These are phyloP conservation scores for Curvularia verruculosa DNA, from an alignment of 2,329 filamentous ascomycete species.

Conservation along the genomic window DNA sequence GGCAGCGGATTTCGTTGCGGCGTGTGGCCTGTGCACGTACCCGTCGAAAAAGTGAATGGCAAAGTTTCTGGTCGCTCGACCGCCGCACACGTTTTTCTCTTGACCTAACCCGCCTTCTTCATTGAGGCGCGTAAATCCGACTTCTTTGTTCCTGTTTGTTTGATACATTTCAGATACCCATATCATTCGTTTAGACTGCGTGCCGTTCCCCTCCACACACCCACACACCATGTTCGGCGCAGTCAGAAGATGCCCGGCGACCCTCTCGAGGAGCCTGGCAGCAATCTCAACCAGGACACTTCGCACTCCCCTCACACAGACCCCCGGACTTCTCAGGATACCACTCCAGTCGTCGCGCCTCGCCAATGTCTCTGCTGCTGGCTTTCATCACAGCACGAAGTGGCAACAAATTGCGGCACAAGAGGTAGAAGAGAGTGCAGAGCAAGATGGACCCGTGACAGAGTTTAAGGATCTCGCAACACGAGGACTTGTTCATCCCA, in stretches of 20 bases:
- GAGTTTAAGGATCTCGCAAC: slow-evolving; percentile 53
- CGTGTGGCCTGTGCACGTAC: slow-evolving; percentile 24
- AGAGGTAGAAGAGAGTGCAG: slow-evolving; percentile 22
- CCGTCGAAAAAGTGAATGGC: slow-evolving; percentile 35
- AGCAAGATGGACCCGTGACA: slow-evolving; percentile 44
- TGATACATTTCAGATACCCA: slow-evolving; percentile 17
- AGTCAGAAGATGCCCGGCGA: slow-evolving; percentile 50
- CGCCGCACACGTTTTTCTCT: slow-evolving; percentile 19
- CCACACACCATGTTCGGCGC: slow-evolving; percentile 52
- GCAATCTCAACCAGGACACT: slow-evolving; percentile 35
- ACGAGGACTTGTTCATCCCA: slow-evolving; percentile 63
- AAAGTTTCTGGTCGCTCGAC: slow-evolving; percentile 19
- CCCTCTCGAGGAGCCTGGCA: slow-evolving; percentile 41
- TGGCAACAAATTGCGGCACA: slow-evolving; percentile 45
- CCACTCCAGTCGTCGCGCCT: slow-evolving; percentile 26
- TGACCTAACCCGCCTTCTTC: slow-evolving; percentile 22
- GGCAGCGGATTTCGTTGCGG: slow-evolving; percentile 20
- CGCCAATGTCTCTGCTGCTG: slow-evolving; percentile 30
- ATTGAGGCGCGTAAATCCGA: slow-evolving; percentile 9
- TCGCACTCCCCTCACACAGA: slow-evolving; percentile 29
- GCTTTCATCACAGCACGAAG: slow-evolving; percentile 50
- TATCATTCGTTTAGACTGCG: slow-evolving; percentile 17
- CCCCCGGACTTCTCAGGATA: slow-evolving; percentile 28
- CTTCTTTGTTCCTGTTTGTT: slow-evolving; percentile 16
- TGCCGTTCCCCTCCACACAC: slow-evolving; percentile 10